These are phyloP conservation scores for Sordaria brevicollis DNA, from an alignment of 495 filamentous ascomycete genomes.

Conservation along the genomic window DNA sequence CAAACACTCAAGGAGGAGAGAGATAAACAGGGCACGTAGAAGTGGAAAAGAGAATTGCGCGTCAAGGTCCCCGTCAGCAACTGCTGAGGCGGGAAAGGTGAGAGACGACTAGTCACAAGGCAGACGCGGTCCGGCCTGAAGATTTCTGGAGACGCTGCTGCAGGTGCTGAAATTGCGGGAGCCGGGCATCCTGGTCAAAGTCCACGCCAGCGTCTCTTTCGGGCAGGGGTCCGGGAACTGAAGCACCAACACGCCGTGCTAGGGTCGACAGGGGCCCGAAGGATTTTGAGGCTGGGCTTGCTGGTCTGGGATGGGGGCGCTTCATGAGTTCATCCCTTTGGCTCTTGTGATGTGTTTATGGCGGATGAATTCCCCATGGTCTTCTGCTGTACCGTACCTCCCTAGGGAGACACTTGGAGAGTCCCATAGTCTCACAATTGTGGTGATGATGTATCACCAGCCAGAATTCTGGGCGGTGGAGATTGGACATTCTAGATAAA, in stretches of 20 bases:
- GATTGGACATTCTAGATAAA: neutral
- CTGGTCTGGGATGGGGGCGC: constrained; percentile 5
- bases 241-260: neutral
- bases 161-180: constrained; percentile 6
- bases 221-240: neutral
- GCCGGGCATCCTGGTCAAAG: constrained; percentile 1
- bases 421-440: neutral
- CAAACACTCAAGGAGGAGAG: neutral
- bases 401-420: neutral
- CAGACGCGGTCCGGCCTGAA: neutral
- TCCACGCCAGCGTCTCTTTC: neutral
- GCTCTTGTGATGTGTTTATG: neutral
- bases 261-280: neutral
- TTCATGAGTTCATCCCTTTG: neutral
- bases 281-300: neutral
- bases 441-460: neutral
- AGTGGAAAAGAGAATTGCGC: constrained; percentile 12
- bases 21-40: neutral
- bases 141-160: constrained; percentile 5
- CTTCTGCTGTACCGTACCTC: neutral
- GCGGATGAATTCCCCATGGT: neutral
- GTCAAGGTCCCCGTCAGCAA: constrained; percentile 14
- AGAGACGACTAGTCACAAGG: neutral
- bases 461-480: neutral
- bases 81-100: constrained; percentile 7